Base-by-base conservation (phyloP, 1,284 basidiomycete genomes). In the Cutaneotrichosporon sp. region DNA sequence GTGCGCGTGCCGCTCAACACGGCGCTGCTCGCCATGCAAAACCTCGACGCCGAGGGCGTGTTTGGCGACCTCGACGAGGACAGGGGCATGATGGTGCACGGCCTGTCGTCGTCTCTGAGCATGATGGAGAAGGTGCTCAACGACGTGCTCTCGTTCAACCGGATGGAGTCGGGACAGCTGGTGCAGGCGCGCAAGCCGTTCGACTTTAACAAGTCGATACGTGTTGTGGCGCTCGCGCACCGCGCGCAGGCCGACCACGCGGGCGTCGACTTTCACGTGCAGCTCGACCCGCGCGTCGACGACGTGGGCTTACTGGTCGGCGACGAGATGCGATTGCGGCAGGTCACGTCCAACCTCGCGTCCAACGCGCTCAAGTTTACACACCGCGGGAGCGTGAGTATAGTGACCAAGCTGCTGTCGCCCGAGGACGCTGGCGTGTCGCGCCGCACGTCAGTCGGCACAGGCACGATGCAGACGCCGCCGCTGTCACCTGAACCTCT, bases 1-100 rank as follows among this genome's bases (percentile, higher is more conserved):
- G 89, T 90, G 68, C 84, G 90, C 60, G 90, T 94, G 42, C 90
- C 91, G 17, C 78, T 94, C 57, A 93, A 94, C 67, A 92, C 89
- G 33, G 90, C 90, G 1, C 76, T 91, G 13, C 78, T 93, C 33
- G 90, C 90, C 0, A 84, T 91, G 9, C 90, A 93, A 74, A 93
- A 94, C 66, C 85, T 93, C 79, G 84, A 86, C 56, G 88, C 87
- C 1, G 82, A 75, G 53, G 60, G 68, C 26, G 67, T 74, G 2
- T 76, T 74, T 56, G 58, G 62, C n/a, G 54, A 61, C 8, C 39
- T 70, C 14, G 59, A 59, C 20, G 54, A 59, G 17, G 71, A 75
- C 46, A 67, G 74, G 50, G 49, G 54, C 4, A 69, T 70, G 57
- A 70, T 75, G 72, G 67, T 72, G 0, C 64, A 73, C 55, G 72